Evolutionary conservation across 2,329 filamentous ascomycete species (phyloP).

Genomic region (Dothidotthia symphoricarpi): DNA sequence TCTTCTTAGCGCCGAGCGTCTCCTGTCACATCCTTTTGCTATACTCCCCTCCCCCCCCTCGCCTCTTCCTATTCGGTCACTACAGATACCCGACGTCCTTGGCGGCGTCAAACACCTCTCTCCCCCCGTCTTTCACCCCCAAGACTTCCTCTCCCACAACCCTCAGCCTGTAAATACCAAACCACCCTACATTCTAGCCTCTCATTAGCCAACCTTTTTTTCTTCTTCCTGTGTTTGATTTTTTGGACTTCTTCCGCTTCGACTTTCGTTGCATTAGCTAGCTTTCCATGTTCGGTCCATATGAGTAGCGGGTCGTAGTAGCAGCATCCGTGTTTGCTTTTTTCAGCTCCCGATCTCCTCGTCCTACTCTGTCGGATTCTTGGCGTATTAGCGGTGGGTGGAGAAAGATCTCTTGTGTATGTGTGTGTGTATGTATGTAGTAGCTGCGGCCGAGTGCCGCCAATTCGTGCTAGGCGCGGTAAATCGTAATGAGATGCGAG

Average conservation of each 20-base stretch:
- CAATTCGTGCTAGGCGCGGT: background rate
- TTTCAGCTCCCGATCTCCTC: too few species aligned
- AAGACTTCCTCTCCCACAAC: background rate
- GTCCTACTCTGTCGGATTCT: too few species aligned
- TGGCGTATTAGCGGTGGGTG: too few species aligned
- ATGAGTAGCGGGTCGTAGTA: too few species aligned
- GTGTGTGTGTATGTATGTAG: background rate
- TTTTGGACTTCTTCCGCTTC: too few species aligned
- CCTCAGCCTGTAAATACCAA: background rate
- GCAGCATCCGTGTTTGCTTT: too few species aligned
- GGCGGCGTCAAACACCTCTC: constrained; percentile 6
- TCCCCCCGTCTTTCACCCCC: background rate
- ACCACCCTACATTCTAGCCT: background rate
- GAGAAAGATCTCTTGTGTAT: too few species aligned
- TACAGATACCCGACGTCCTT: constrained; percentile 40
- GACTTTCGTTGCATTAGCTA: too few species aligned
- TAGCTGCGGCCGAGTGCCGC: too few species aligned
- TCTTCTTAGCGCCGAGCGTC: constrained; percentile 33
- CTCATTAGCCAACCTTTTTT: background rate
- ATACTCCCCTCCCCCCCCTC: constrained; percentile 6
- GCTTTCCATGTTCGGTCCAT: too few species aligned
- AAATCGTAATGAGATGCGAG: background rate
- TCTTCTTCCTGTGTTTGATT: background rate
- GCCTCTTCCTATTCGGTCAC: constrained; percentile 31
- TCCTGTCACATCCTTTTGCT: constrained; percentile 13